Base-by-base conservation (phyloP, 1,284 basidiomycete genomes). In the Ustilago tritici region DNA sequence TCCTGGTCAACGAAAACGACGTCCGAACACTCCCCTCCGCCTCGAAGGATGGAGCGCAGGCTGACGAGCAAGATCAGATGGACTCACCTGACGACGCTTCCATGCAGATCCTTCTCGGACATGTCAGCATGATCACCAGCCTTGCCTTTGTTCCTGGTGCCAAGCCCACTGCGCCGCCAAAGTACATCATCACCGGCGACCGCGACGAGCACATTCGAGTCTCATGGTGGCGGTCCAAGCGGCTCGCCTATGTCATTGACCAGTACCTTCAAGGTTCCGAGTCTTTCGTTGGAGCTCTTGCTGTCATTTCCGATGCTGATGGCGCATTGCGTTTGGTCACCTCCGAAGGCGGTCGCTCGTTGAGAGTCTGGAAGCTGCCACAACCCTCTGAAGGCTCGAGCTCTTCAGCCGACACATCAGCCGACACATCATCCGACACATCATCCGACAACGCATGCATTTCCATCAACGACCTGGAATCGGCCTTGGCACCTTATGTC, bases 181-280 rank as follows among this genome's bases (percentile, higher is more conserved):
- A 62, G 0, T 76, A 68, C 66, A 75, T 85, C 46, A 63, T 85
- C 50, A 82, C 80, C 0, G 71, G 78, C 19, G 84, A 85, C 56
- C 74, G 84, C n/a, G 84, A 85, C 66, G 84, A 84, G 66, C 84
- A 85, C 65, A 84, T 85, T 34, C 77, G 84, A n/a, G 72, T 85
- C 34, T 85, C 84, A 10, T 70, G 84, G 38, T 85, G 84, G 84
- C 82, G 84, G 6, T 43, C 70, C 4, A 61, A 66, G 43, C 78
- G 80, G 6, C 62, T 78, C 14, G 80, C 74, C 0, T 76, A 84
- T 47, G 70, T 85, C 52, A 75, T 83, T 31, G 74, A 82, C 49
- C 71, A 78, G 50, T 85, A 75, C 70, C 54, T 85, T 15, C 68
- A 80, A 14, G 84, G 84, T 19, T 82, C 81, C 11, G 49, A 60